Evolutionary conservation across 805 yeast genomes (phyloP), one percentile per base, ranked within the genome.

Genomic region (Metschnikowia borealis): DNA sequence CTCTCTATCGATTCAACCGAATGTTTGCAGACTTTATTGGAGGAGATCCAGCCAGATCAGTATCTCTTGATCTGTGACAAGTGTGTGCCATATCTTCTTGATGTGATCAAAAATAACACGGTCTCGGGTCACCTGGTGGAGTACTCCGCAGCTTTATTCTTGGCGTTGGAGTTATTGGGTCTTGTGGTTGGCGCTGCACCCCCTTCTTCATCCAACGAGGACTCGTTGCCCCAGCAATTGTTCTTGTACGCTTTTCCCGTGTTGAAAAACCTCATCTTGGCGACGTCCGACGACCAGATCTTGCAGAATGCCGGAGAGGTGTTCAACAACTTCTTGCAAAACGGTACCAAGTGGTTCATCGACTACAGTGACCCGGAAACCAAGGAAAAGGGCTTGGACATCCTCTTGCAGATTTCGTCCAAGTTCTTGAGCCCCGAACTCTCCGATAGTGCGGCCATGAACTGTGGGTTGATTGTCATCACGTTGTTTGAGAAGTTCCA

Each of bases 371-470:
- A 67, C n/a, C 64, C 69, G 1, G 57, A 65, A 3, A 67, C 72
- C 6, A 62, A 58, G 13, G 64, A 69, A 42, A 57, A 77, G 1
- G 89, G 88, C 0, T 66, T 80, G 47, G 75, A 82, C 15, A 69
- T 76, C 2, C 73, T 88, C n/a, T 68, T 94, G 15, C 73, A 77
- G 32, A 80, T 86, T 13, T 82, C 85, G 2, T 80, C 87, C 3
- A 83, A 83, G 59, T 79, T 89, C 47, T 74, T 92, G 32, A 80
- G 87, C 1, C 88, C 96, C 0, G 74, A 75, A 6, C 71, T 87
- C 50, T 78, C 86, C 14, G 97, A 90, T 57, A 79, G 85, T 40
- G 96, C 96, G 0, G 91, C 95, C 1, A 75, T 84, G 67, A 85
- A 87, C 51, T 80, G 88, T 40, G 97, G 92, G 11, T 70, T 77